These are phyloP conservation scores for Gliomastix tumulicola DNA, from an alignment of 2,329 filamentous ascomycete species.

Conservation along the genomic window DNA sequence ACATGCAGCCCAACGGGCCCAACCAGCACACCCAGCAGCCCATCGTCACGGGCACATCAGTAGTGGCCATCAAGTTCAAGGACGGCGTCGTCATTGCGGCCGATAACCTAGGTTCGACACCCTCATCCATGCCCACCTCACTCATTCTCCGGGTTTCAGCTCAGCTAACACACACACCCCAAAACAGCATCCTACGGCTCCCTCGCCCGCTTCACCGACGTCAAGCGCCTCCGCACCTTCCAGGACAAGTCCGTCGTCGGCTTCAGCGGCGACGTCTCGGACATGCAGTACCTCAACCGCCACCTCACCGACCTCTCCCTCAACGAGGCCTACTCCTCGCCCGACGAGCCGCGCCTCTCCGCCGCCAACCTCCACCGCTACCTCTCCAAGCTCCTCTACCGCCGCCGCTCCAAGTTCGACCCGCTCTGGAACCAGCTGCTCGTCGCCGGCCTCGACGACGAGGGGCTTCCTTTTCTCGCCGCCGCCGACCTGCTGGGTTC, in stretches of 20 bases:
- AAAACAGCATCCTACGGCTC: constrained; percentile 87
- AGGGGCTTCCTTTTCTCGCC: constrained; percentile 79
- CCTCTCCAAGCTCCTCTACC: constrained; percentile 92
- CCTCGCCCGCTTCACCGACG: constrained; percentile 90
- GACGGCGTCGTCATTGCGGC: constrained; percentile 94
- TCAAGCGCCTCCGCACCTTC: constrained; percentile 90
- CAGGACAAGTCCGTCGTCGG: constrained; percentile 79
- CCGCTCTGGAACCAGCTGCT: constrained; percentile 96
- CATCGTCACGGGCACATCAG: constrained; percentile 93
- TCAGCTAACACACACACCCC: not conserved
- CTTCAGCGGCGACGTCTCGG: constrained; percentile 93
- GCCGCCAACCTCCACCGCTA: constrained; percentile 96
- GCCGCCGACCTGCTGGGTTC: constrained; percentile 89
- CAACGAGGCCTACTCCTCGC: constrained; percentile 71
- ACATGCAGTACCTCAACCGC: constrained; percentile 98
- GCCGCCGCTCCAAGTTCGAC: constrained; percentile 90
- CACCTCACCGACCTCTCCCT: constrained; percentile 82
- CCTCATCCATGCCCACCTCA: no score
- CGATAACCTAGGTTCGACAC: constrained; percentile 77
- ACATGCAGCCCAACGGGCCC: constrained; percentile 65
- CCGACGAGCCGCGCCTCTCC: constrained; percentile 50
- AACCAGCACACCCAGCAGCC: constrained; percentile 86
- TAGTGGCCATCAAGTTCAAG: constrained; percentile 91
- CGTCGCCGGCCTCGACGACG: constrained; percentile 79
- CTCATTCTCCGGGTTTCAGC: not conserved